Evolutionary conservation across 345 rosid species (phyloP).

Genomic region (Arabis alpina): DNA sequence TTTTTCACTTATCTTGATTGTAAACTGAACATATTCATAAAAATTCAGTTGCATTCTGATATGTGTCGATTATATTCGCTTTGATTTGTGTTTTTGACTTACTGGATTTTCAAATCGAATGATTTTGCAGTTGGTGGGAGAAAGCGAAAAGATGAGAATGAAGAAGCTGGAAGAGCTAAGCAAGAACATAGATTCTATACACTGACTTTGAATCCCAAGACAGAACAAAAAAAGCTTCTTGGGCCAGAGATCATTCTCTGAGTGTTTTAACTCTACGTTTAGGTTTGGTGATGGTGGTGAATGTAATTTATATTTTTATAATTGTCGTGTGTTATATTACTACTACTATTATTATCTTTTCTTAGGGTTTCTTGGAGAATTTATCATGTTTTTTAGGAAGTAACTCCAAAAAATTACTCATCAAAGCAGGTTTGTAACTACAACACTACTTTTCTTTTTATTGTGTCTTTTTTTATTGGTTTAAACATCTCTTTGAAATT

Average conservation of each 20-base stretch:
- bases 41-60: slow-evolving; percentile 1
- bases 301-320: slow-evolving; percentile 43
- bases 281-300: slow-evolving; percentile 36
- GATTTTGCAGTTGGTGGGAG: slow-evolving; percentile 70
- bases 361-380: slow-evolving; percentile 32
- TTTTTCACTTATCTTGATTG: not conserved
- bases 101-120: slow-evolving; percentile 7
- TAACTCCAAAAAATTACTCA: slow-evolving; percentile 35
- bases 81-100: slow-evolving; percentile 21
- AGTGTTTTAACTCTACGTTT: slow-evolving; percentile 39
- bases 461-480: not conserved
- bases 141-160: slow-evolving; percentile 85
- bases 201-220: slow-evolving; percentile 45
- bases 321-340: slow-evolving; percentile 38
- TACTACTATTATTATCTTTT: slow-evolving; percentile 19
- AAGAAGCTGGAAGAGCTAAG: slow-evolving; percentile 93
- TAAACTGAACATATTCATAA: slow-evolving; percentile 10
- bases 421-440: slow-evolving; percentile 41
- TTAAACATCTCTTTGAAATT: not conserved
- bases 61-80: not conserved
- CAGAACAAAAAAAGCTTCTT: slow-evolving; percentile 27
- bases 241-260: slow-evolving; percentile 34
- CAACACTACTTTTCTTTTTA: slow-evolving; percentile 14
- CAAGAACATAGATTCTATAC: slow-evolving; percentile 64
- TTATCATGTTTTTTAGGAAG: slow-evolving; percentile 35